Evolutionary conservation across 208 protist genomes (phyloP), one percentile per base, ranked within the genome.

Genomic region (Crithidia expoeki): DNA sequence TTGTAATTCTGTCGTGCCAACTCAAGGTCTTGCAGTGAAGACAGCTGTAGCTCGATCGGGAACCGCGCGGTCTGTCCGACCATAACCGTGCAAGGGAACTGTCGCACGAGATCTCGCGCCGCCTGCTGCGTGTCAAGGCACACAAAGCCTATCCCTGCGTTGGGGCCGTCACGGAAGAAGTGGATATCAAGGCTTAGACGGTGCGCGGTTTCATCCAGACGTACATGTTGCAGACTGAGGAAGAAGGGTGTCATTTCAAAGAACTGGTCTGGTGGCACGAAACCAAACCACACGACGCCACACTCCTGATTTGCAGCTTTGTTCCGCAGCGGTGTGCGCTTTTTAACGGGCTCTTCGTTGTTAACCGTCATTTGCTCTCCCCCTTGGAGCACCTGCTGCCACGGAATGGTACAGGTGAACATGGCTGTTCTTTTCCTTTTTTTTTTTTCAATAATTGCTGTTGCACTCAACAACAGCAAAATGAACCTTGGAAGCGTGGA

Each of bases 231-330:
- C 2, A 62, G 32, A n/a, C 38, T 50, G 23, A 47, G 38, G 9
- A 62, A 49, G 7, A 50, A 38, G 16, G 33, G 56, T 2, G 38
- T 62, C 25, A 62, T 2, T 25, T 62, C 56, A 11, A 62, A 62
- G 23, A 62, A 62, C 5, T 16, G 38, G 10, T 62, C 38, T 4
- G 38, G 38, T 10, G 56, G 56, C 11, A 62, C 38, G 3, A 32
- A 2, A 17, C 38, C 38, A 21, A 62, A 62, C 34, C 34, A 62
- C 36, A 62, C 56, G 9, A 62, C 56, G 11, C 56, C 56, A 25
- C 38, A 62, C 55, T 11, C 19, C 33, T 60, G n/a, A n/a, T n/a
- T 34, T 3, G 11, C 9, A 5, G 34, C n/a, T 21, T 40, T 5
- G 16, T 57, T 33, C 28, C 3, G 3, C 25, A 21, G 25, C 4